Conservation (phyloP, 2,329 filamentous ascomycete genomes). For the Talaromyces funiculosus region DNA sequence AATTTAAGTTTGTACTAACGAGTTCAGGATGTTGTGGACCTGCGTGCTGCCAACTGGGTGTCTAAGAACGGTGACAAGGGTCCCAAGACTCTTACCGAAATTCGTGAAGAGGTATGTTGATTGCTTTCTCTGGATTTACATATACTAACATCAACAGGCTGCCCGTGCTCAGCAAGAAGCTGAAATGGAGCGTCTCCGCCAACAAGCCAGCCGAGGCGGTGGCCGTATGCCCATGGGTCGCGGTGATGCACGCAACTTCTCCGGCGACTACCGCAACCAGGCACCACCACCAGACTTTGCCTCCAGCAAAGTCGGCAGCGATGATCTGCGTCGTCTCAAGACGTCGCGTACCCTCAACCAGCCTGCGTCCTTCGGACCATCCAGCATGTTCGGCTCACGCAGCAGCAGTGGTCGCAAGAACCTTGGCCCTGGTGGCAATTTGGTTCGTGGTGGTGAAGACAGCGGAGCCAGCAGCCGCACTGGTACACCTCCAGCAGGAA, state of each 20-base stretch:
- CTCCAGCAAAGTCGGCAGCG: slow-evolving; percentile 79
- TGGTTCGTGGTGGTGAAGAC: slow-evolving; percentile 71
- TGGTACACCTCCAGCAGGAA: slow-evolving; percentile 70
- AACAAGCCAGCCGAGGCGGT: slow-evolving; percentile 53
- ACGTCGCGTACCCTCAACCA: slow-evolving; percentile 59
- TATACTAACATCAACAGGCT: slow-evolving; percentile 41
- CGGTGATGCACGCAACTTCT: slow-evolving; percentile 81
- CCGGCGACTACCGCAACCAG: slow-evolving; percentile 60
- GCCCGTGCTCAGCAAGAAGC: slow-evolving; percentile 73
- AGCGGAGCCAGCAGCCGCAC: slow-evolving; percentile 84
- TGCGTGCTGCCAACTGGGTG: slow-evolving; percentile 70
- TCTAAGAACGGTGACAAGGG: slow-evolving; percentile 91
- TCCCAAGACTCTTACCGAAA: slow-evolving; percentile 91
- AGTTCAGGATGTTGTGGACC: slow-evolving; percentile 69
- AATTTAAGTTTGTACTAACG: neutral
- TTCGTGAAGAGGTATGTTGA: slow-evolving; percentile 66
- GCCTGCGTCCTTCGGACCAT: slow-evolving; percentile 67
- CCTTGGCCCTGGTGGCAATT: slow-evolving; percentile 66
- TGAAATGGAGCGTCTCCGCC: slow-evolving; percentile 57
- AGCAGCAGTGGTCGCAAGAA: slow-evolving; percentile 76
- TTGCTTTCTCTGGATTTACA: neutral
- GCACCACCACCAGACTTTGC: slow-evolving; percentile 64
- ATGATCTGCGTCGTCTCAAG: slow-evolving; percentile 76
- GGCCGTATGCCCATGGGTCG: slow-evolving; percentile 70
- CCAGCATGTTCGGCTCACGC: slow-evolving; percentile 80